Conservation (phyloP, 2,329 filamentous ascomycete species). For the Juglanconis oblonga region DNA sequence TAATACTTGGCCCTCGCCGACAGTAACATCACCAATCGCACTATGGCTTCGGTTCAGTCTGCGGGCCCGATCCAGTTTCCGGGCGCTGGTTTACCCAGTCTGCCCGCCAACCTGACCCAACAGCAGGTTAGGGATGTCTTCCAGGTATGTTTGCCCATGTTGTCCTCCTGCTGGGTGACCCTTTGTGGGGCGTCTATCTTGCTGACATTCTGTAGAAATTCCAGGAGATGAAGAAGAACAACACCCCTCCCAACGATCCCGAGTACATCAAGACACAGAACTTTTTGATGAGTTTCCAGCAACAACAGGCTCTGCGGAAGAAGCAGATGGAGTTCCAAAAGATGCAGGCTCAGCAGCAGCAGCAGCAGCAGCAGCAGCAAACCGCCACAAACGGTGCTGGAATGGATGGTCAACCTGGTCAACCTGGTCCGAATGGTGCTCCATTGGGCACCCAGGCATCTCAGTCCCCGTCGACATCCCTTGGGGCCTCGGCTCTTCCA, state of each 20-base stretch:
- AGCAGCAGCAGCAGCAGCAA: slow-evolving; percentile 36
- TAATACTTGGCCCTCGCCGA: slow-evolving; percentile 22
- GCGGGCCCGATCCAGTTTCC: slow-evolving; percentile 66
- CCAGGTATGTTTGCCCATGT: slow-evolving; percentile 45
- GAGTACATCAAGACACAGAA: slow-evolving; percentile 82
- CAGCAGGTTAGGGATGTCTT: slow-evolving; percentile 76
- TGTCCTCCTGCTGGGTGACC: neutral
- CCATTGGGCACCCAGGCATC: slow-evolving; percentile 31
- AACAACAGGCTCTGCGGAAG: slow-evolving; percentile 28
- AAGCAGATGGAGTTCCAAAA: slow-evolving; percentile 19
- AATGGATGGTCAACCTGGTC: slow-evolving; percentile 28
- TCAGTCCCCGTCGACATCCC: slow-evolving; percentile 33
- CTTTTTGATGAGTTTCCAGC: slow-evolving; percentile 65
- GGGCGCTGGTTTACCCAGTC: slow-evolving; percentile 42
- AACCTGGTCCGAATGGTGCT: slow-evolving; percentile 36
- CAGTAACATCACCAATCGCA: slow-evolving; percentile 26
- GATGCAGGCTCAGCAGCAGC: slow-evolving; percentile 37
- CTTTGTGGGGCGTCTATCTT: neutral
- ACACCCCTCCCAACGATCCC: slow-evolving; percentile 77
- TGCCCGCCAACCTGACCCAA: slow-evolving; percentile 68
- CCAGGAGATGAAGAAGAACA: slow-evolving; percentile 81
- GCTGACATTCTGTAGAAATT: slow-evolving; percentile 67
- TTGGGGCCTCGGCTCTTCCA: slow-evolving; percentile 38
- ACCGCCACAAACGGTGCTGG: slow-evolving; percentile 51
- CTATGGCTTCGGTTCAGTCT: slow-evolving; percentile 79